A percentile compares a stretch with the other conserved stretches of the same genome.
Conservation (phyloP, 805 yeast genomes). For the Lipomyces starkeyi region DNA sequence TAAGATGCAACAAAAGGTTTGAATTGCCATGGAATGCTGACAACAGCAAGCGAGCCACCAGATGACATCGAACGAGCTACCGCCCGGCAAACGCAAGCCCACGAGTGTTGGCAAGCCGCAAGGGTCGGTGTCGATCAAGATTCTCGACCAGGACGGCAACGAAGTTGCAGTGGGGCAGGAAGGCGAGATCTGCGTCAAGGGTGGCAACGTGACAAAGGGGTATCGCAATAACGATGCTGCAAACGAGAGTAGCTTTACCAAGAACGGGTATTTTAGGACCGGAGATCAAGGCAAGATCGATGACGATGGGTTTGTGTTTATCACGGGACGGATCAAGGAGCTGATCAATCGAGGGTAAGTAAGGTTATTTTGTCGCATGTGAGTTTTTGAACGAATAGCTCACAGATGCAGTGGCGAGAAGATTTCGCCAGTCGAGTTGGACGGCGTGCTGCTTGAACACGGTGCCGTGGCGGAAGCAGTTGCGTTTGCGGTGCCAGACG, state of each 20-base stretch:
- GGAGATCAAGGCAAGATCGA: slow-evolving; percentile 78
- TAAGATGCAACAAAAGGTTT: background rate
- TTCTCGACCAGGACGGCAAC: slow-evolving; percentile 58
- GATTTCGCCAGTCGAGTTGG: slow-evolving; percentile 74
- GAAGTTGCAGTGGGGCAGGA: slow-evolving; percentile 56
- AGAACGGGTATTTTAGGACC: slow-evolving; percentile 69
- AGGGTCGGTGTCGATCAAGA: slow-evolving; percentile 68
- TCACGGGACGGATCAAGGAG: slow-evolving; percentile 77
- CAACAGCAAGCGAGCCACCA: slow-evolving; percentile 58
- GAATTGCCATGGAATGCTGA: background rate
- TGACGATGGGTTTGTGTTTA: slow-evolving; percentile 60
- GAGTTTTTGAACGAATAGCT: background rate
- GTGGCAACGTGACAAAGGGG: slow-evolving; percentile 72
- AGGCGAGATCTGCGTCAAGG: slow-evolving; percentile 75
- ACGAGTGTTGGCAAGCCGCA: slow-evolving; percentile 78
- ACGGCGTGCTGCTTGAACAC: slow-evolving; percentile 62
- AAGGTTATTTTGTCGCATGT: background rate
- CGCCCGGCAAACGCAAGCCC: slow-evolving; percentile 67
- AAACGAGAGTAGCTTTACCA: slow-evolving; percentile 67
- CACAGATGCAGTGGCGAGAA: slow-evolving; percentile 62
- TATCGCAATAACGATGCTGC: slow-evolving; percentile 76
- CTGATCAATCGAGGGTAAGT: slow-evolving; percentile 64
- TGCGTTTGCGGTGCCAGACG: slow-evolving; percentile 69
- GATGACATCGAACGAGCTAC: slow-evolving; percentile 73
- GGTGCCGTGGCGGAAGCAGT: slow-evolving; percentile 74